Evolutionary conservation across 1,284 basidiomycete species (phyloP).

Genomic region (Irpex rosettiformis): DNA sequence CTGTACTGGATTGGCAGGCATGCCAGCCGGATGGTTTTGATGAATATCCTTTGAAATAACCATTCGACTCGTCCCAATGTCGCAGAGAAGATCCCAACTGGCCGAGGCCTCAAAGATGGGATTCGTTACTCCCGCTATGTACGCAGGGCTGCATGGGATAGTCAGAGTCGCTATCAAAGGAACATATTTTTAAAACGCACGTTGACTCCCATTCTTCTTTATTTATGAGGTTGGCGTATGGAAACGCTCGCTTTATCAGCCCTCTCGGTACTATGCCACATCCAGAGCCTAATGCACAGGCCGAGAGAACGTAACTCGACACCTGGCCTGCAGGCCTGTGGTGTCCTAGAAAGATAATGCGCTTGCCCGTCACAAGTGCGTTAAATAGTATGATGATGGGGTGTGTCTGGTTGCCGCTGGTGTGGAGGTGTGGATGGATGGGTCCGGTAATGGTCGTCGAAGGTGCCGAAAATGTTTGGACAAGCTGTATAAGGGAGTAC

Average conservation of each 20-base stretch:
- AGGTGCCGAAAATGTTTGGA: conserved; percentile 82
- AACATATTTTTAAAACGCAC: conserved; percentile 42
- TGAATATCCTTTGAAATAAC: conserved; percentile 84
- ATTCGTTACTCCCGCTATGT: conserved; percentile 95
- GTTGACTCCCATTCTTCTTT: conserved; percentile 87
- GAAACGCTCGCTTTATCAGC: conserved; percentile 87
- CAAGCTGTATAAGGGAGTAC: conserved; percentile 91
- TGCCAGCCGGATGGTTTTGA: conserved; percentile 47
- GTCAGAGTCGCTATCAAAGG: background rate
- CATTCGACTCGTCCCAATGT: conserved; percentile 83
- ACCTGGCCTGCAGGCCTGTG: conserved; percentile 84
- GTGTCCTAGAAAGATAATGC: conserved; percentile 92
- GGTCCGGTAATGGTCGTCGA: conserved; percentile 68
- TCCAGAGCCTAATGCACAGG: conserved; percentile 89
- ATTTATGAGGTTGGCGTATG: conserved; percentile 88
- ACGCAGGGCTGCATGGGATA: conserved; percentile 61
- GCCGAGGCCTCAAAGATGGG: conserved; percentile 89
- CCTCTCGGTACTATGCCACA: conserved; percentile 83
- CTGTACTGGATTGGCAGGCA: conserved; percentile 36
- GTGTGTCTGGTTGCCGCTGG: conserved; percentile 86
- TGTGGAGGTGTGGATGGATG: conserved; percentile 88
- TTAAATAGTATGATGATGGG: conserved; percentile 95
- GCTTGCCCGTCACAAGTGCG: conserved; percentile 89
- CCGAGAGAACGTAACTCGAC: conserved; percentile 87
- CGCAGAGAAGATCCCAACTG: conserved; percentile 91